Base-by-base conservation (phyloP, 2,329 filamentous ascomycete genomes). In the Cordyceps sp. region DNA sequence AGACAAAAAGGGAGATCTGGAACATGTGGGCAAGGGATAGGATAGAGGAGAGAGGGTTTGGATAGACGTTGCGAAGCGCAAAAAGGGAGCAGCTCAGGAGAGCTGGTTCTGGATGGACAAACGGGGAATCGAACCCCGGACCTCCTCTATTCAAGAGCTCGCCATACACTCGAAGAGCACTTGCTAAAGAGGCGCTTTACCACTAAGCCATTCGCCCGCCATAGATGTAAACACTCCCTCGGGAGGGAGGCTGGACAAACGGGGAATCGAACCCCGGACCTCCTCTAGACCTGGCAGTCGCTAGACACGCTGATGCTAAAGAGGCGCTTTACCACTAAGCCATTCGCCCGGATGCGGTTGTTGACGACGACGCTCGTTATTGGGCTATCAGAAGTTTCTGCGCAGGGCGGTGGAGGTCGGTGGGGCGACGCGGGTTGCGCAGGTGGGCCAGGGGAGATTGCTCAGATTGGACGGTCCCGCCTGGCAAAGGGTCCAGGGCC, bases 61-160 rank as follows among this genome's bases (percentile, higher is more conserved):
- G n/a, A n/a, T n/a, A n/a, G n/a, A n/a, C n/a, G n/a, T n/a, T n/a
- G n/a, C n/a, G n/a, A n/a, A n/a, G n/a, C n/a, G n/a, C n/a, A n/a
- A n/a, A n/a, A n/a, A n/a, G n/a, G n/a, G n/a, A n/a, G n/a, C n/a
- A n/a, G n/a, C n/a, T n/a, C n/a, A n/a, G n/a, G n/a, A n/a, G n/a
- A n/a, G n/a, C n/a, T n/a, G n/a, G n/a, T n/a, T n/a, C n/a, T n/a
- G n/a, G n/a, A n/a, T 49, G 46, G 46, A 49, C 46, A 42, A 47
- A 49, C 46, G 44, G 46, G 46, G 46, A 49, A 49, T 49, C 43
- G 46, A 49, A 49, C 46, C 46, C 46, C 45, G 46, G 46, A 48
- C 46, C 46, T 45, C 46, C 47, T 15, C 39, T 24, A 36, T 12
- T 6, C 18, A 8, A 10, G 26, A 3, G 12, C n/a, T n/a, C n/a